phyloP scores from a whole-genome alignment of 2,329 filamentous ascomycete genomes.

The Sclerotinia subarctica region DNA sequence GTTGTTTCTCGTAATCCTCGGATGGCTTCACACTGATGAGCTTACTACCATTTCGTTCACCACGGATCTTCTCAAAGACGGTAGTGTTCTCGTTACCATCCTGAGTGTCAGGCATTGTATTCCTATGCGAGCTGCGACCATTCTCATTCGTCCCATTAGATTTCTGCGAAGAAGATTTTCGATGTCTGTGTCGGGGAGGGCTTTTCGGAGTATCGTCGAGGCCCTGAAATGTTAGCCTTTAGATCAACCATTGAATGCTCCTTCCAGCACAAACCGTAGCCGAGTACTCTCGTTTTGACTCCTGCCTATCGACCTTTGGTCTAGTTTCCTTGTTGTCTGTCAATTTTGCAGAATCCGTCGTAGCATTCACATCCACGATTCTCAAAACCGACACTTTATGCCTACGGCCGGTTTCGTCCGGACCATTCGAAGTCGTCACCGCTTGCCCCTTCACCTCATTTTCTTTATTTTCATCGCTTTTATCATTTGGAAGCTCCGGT shows the following conservation, averaged over 20 bases:
- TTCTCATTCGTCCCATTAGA: conserved; percentile 25
- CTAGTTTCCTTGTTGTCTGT: conserved; percentile 23
- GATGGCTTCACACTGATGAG: conserved; percentile 33
- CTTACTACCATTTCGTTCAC: conserved; percentile 26
- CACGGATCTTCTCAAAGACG: conserved; percentile 32
- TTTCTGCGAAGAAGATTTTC: conserved; percentile 32
- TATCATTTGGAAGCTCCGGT: conserved; percentile 19
- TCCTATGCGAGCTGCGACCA: conserved; percentile 14
- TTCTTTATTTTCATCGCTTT: conserved; percentile 15
- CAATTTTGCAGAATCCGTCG: conserved; percentile 21
- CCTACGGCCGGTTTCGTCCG: background rate
- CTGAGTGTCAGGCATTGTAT: conserved; percentile 3
- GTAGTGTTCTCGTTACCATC: conserved; percentile 21
- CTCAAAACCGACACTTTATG: conserved; percentile 33
- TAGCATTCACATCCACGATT: conserved; percentile 31
- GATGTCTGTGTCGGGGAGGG: conserved; percentile 32
- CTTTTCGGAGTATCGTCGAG: conserved; percentile 34
- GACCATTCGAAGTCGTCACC: conserved; percentile 19
- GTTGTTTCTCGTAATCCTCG: conserved; percentile 26
- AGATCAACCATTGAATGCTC: background rate
- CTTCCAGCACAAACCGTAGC: conserved; percentile 30
- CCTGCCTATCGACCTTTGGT: conserved; percentile 29
- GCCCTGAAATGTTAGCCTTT: conserved; percentile 28
- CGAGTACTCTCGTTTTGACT: conserved; percentile 34
- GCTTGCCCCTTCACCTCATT: background rate